Evolutionary conservation across 1,139 yeast species (phyloP).

Genomic region (Pneumocystis murina): DNA sequence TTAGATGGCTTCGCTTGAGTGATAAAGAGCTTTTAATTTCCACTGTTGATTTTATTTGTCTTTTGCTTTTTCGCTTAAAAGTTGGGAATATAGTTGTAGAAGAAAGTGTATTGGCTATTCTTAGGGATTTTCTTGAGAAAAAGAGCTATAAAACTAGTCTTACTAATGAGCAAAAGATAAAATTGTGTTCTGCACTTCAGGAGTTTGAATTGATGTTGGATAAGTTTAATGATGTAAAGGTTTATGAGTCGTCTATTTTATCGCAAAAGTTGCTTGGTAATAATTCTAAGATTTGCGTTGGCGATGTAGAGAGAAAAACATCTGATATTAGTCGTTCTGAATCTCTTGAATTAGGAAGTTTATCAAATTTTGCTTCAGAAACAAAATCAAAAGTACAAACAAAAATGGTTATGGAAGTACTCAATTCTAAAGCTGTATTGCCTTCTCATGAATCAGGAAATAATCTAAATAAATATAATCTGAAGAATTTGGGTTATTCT

Average conservation of each 20-base stretch:
- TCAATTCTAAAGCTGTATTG: not conserved
- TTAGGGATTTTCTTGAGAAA: slow-evolving; percentile 49
- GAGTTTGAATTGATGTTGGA: slow-evolving; percentile 6
- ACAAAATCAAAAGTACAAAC: not conserved
- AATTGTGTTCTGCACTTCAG: slow-evolving; percentile 14
- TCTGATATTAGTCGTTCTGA: not conserved
- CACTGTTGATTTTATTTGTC: slow-evolving; percentile 38
- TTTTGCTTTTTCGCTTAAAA: slow-evolving; percentile 48
- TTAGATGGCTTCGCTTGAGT: slow-evolving; percentile 69
- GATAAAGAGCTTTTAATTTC: slow-evolving; percentile 60
- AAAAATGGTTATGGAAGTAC: not conserved
- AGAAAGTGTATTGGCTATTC: slow-evolving; percentile 35
- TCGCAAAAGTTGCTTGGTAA: not conserved
- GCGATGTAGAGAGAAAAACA: not conserved
- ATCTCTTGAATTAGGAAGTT: not conserved
- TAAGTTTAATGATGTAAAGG: not conserved
- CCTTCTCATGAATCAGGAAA: not conserved
- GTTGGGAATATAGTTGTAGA: slow-evolving; percentile 35
- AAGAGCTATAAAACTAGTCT: slow-evolving; percentile 35
- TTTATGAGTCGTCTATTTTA: not conserved
- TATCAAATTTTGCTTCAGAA: not conserved
- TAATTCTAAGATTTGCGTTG: not conserved
- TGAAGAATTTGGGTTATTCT: not conserved
- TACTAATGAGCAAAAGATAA: slow-evolving; percentile 17
- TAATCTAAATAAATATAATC: not conserved